Conservation (phyloP, 2,329 filamentous ascomycete species). For the Xylaria sp. region DNA sequence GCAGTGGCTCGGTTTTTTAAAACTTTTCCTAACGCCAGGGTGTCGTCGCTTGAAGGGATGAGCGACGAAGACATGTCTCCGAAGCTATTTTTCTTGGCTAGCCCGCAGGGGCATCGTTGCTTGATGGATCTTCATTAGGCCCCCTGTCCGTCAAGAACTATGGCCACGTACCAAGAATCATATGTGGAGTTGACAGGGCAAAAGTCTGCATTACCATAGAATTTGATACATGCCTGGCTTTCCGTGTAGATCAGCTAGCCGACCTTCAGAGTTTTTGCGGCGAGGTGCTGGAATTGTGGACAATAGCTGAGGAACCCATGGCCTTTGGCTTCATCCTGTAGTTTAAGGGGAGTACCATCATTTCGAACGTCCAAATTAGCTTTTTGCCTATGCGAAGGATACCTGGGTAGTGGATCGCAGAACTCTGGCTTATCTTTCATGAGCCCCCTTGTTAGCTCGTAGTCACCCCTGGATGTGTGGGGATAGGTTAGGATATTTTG, state of each 20-base stretch:
- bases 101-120: slow-evolving; percentile 45
- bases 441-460: not conserved
- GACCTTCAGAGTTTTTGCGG: too few species aligned
- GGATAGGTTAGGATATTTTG: not conserved
- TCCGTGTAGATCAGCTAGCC: too few species aligned
- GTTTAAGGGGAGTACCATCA: too few species aligned
- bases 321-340: too few species aligned
- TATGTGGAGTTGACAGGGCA: not conserved
- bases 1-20: slow-evolving; percentile 61
- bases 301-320: too few species aligned
- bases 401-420: not conserved
- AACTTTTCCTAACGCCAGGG: slow-evolving; percentile 44
- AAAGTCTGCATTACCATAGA: not conserved
- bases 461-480: slow-evolving; percentile 6
- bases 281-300: too few species aligned
- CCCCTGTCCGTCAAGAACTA: not conserved
- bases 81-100: slow-evolving; percentile 45
- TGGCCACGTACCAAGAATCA: not conserved
- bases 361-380: too few species aligned
- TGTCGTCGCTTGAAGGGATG: slow-evolving; percentile 47
- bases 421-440: not conserved
- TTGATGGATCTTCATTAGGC: slow-evolving; percentile 40
- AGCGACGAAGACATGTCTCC: slow-evolving; percentile 47
- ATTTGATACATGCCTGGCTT: not conserved
- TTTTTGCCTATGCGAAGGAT: too few species aligned